Evolutionary conservation across 768 basidiomycete species (phyloP), one percentile per base, ranked within the genome.

Genomic region (Neoboletus magnificus): DNA sequence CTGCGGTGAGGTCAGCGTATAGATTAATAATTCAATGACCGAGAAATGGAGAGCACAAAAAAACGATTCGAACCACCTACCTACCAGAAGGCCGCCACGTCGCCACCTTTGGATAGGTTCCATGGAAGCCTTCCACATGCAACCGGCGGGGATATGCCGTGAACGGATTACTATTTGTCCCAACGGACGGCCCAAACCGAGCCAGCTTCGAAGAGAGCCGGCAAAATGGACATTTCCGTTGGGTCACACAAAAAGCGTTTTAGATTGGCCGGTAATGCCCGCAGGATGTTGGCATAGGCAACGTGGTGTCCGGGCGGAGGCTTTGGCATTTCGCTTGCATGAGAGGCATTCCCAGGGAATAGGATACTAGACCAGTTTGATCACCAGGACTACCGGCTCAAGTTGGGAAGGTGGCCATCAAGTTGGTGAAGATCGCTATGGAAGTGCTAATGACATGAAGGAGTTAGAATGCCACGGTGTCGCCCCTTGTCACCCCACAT

Each of bases 51-150:
- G 23, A 37, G 40, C 3, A 9, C 18, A 36, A 42, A 46, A 52
- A 43, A 46, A 42, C 2, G 20, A 32, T 4, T 48, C 2, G 43
- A 22, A 45, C 22, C 10, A 36, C 16, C 30, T 10, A 32, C 30
- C 5, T 33, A 23, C 16, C 22, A 2, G 1, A 48, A 15, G 33
- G 48, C 55, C 61, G 51, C 51, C 18, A 41, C 60, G 56, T 30
- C 47, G 30, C 60, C 47, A 42, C 30, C 13, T 44, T 42, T 32
- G 30, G 30, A 35, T 4, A 33, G 7, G 48, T 66, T 68, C 64
- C 20, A 60, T 51, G 56, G 67, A 69, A 67, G 42, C 41, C 22
- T 60, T 68, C 63, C 41, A 53, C 39, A 27, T 32, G n/a, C 45
- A 41, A 51, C 52, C 50, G 47, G 54, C 51, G 66, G 57, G 49